These are phyloP conservation scores for Ophiosphaerella korrae DNA, from an alignment of 2,329 filamentous ascomycete species.

Conservation along the genomic window DNA sequence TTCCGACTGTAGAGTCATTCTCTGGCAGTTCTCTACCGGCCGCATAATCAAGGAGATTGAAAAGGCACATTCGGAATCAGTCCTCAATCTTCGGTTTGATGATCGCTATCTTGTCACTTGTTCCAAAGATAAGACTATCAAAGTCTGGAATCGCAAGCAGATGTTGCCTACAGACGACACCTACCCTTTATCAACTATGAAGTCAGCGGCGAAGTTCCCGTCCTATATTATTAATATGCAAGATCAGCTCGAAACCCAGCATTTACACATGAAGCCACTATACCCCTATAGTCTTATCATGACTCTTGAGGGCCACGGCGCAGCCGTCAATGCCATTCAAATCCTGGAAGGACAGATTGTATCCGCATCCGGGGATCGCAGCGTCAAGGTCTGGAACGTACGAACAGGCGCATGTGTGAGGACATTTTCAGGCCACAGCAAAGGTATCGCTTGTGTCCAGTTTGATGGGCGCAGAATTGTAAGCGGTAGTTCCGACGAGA, in stretches of 20 bases:
- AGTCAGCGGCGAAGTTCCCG: conserved; percentile 54
- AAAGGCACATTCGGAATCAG: conserved; percentile 84
- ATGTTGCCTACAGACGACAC: conserved; percentile 47
- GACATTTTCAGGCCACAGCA: conserved; percentile 84
- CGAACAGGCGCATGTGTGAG: conserved; percentile 75
- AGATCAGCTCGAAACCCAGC: conserved; percentile 40
- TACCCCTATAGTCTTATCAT: conserved; percentile 78
- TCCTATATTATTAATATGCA: conserved; percentile 61
- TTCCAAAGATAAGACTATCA: conserved; percentile 96
- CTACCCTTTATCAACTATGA: conserved; percentile 48
- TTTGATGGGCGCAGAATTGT: conserved; percentile 93
- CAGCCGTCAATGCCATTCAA: conserved; percentile 95
- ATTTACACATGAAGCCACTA: conserved; percentile 59
- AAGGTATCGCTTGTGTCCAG: conserved; percentile 97
- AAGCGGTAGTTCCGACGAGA: conserved; percentile 93
- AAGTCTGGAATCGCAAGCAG: conserved; percentile 82
- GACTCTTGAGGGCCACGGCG: conserved; percentile 79
- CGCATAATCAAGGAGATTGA: conserved; percentile 76
- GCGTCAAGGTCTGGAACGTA: conserved; percentile 95
- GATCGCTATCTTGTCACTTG: conserved; percentile 91
- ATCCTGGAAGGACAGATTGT: conserved; percentile 85
- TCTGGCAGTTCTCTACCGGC: conserved; percentile 94
- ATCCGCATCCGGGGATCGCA: conserved; percentile 90
- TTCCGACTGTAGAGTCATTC: conserved; percentile 86
- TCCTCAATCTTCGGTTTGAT: conserved; percentile 92